These are phyloP conservation scores for Exophiala bonariae DNA, from an alignment of 2,329 filamentous ascomycete species.

Conservation along the genomic window DNA sequence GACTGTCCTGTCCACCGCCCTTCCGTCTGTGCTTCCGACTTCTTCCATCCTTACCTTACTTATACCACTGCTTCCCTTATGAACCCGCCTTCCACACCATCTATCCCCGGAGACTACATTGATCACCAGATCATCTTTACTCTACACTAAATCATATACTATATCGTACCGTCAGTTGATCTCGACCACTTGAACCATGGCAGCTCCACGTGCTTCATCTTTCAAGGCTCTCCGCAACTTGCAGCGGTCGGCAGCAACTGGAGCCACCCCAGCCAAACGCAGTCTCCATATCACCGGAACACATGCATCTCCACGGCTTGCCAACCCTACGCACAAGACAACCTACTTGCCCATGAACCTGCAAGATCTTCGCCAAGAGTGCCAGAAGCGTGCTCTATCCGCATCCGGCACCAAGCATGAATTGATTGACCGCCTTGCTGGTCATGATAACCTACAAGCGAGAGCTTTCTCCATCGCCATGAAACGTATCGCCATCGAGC, in stretches of 20 bases:
- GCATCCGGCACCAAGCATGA: slow-evolving; percentile 50
- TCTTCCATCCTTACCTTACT: slow-evolving; percentile 1
- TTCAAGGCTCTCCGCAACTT: slow-evolving; percentile 46
- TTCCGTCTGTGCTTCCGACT: not conserved
- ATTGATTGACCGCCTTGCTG: slow-evolving; percentile 54
- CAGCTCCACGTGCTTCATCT: slow-evolving; percentile 46
- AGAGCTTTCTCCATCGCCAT: slow-evolving; percentile 58
- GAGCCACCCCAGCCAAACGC: slow-evolving; percentile 43
- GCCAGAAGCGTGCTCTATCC: slow-evolving; percentile 50
- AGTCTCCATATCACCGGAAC: slow-evolving; percentile 62
- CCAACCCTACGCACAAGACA: slow-evolving; percentile 52
- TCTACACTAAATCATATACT: slow-evolving; percentile 24
- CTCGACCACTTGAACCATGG: slow-evolving; percentile 38
- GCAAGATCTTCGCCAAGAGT: slow-evolving; percentile 52
- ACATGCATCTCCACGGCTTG: slow-evolving; percentile 53
- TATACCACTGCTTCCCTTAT: slow-evolving; percentile 11
- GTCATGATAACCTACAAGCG: slow-evolving; percentile 53
- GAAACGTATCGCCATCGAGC: slow-evolving; percentile 42
- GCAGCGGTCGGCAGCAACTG: slow-evolving; percentile 28
- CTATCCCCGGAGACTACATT: slow-evolving; percentile 26
- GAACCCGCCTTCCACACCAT: slow-evolving; percentile 15
- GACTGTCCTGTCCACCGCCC: not conserved
- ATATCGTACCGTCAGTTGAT: too few relatives aligned
- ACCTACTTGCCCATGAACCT: slow-evolving; percentile 53
- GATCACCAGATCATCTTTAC: slow-evolving; percentile 28